Evolutionary conservation across 2,329 filamentous ascomycete species (phyloP), one percentile per base, ranked within the genome.

Genomic region (Ophiosphaerella korrae): DNA sequence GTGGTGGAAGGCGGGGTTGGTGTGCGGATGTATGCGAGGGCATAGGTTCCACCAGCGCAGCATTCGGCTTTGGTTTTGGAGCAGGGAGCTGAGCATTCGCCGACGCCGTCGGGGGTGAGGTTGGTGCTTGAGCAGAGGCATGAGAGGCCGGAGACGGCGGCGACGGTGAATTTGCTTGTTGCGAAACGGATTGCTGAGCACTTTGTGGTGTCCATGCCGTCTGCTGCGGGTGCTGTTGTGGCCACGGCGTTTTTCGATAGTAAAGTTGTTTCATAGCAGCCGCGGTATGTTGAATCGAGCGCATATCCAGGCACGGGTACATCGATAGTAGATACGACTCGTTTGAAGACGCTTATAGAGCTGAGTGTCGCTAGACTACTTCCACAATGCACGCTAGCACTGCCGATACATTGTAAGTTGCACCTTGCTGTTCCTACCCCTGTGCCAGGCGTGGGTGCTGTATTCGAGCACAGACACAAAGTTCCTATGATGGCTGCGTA

Each of bases 121-220:
- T 21, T 31, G 14, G 33, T 39, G 24, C 38, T 52, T 4, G 50
- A 52, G 42, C 50, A 52, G 23, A 42, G 48, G 24, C 50, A 52
- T 23, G 31, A 24, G 2, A 6, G 8, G n/a, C n/a, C 45, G 16
- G 39, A 45, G 2, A 52, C 14, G 11, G 36, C 45, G 6, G 50
- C 45, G 8, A 39, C 41, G 3, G 41, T 38, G 14, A 16, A 5
- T 7, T 12, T 6, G 11, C 26, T 39, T 3, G 24, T 24, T n/a
- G 23, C 24, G 5, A 13, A 40, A 29, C 43, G 40, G 24, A 46
- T 26, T 9, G 24, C 26, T n/a, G 36, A 33, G 29, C 43, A 40
- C 9, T n/a, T 16, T 18, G 21, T 8, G 24, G 24, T 35, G 13
- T 46, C 43, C 5, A 36, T 46, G 13, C 26, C 26, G 7, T 26